A percentile compares a stretch with the other conserved stretches of the same genome.
phyloP scores from a whole-genome alignment of 176 grass and related monocot genomes.

The Eragrostis nindensis region DNA sequence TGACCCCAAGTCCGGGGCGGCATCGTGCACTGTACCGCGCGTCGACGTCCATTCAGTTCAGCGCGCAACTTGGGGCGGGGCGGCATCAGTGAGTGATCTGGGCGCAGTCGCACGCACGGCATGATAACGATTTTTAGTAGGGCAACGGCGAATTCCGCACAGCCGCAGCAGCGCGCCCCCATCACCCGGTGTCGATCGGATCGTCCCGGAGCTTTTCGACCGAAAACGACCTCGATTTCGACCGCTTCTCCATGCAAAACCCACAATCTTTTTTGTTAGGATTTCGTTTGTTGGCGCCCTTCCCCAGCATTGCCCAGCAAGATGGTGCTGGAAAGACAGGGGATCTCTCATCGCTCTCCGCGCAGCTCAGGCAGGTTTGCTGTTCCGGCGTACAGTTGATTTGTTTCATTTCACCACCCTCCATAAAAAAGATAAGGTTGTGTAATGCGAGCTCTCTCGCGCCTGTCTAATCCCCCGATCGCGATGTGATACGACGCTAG shows the following conservation, averaged over 20 bases:
- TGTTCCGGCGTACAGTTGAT: conserved; percentile 37
- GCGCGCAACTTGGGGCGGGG: not conserved
- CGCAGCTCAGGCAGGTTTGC: not conserved
- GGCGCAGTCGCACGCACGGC: conserved; percentile 17
- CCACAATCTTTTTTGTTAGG: not conserved
- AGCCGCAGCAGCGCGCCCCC: conserved; percentile 9
- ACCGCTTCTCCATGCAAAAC: not conserved
- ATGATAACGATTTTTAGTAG: conserved; percentile 39
- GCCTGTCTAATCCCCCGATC: conserved; percentile 15
- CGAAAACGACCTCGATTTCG: conserved; percentile 10
- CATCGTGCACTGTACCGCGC: not conserved
- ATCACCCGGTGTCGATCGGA: conserved; percentile 4
- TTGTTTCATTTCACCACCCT: conserved; percentile 14
- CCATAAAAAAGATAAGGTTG: not conserved
- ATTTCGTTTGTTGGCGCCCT: no score
- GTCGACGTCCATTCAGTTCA: conserved; percentile 18
- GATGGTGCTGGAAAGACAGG: not conserved
- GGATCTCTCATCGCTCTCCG: not conserved
- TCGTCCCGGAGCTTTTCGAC: not conserved
- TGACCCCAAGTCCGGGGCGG: not conserved
- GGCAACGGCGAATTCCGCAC: not conserved
- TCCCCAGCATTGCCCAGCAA: not conserved
- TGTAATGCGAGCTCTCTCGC: not conserved
- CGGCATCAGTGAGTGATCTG: conserved; percentile 12
- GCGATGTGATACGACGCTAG: conserved; percentile 32